Evolutionary conservation across 345 rosid genomes (phyloP), one percentile per base, ranked within the genome.

Genomic region (Arabidopsis suecica): DNA sequence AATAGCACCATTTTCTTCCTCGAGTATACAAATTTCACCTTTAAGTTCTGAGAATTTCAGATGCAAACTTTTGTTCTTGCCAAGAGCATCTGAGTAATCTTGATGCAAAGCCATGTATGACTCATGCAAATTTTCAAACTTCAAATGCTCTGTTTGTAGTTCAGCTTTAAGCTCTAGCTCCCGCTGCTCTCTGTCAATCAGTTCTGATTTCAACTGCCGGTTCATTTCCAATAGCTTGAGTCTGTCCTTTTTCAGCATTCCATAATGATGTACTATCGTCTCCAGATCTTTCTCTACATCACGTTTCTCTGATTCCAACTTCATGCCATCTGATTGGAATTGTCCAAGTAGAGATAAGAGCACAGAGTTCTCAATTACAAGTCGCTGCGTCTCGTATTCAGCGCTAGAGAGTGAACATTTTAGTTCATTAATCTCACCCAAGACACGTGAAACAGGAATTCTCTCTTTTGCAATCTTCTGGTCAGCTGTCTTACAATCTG

Each of bases 351-450:
- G 77, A 70, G 95, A 84, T 58, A 84, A 74, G 36, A 91, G 73
- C 79, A 94, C 88, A 0, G 86, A 83, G 84, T 94, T 94, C 86
- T 91, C 97, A 74, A 90, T 82, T 16, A 85, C 74, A 69, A 90
- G 80, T 60, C 71, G 80, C 61, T 88, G 91, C 79, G 74, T 88
- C 81, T 88, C 96, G 37, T 88, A 89, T 70, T 82, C 82, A 60
- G 81, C 75, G 30, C 50, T 76, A 55, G 75, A 79, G 48, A 84
- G 79, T 12, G 84, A 91, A 64, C 82, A 40, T 81, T 87, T 94
- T 8, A 94, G 78, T 36, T 80, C 79, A 74, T 79, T 82, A 13
- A 94, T 79, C 38, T 81, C 78, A 67, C 84, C 82, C 78, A 94
- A 63, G 69, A 91, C 83, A 73, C 51, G 83, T 7, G 87, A 79